These are phyloP conservation scores for Paraphaeosphaeria minitans DNA, from an alignment of 2,329 filamentous ascomycete species.

Conservation along the genomic window DNA sequence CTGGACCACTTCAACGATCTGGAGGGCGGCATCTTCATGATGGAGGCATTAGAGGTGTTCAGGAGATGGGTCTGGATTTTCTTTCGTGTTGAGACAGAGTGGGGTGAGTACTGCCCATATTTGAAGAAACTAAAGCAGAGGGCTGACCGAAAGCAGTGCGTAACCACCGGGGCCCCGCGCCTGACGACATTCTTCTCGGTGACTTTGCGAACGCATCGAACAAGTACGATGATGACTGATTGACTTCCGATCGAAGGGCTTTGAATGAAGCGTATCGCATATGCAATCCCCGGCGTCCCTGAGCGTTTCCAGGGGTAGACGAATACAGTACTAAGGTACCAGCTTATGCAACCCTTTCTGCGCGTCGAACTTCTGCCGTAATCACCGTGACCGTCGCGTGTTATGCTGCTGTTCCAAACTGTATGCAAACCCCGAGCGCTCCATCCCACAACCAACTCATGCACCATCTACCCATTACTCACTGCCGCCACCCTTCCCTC, in stretches of 20 bases:
- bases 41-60: slow-evolving; percentile 85
- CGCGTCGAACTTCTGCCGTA: neutral
- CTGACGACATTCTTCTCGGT: slow-evolving; percentile 75
- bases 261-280: slow-evolving; percentile 8
- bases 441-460: no score
- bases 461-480: no score
- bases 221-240: slow-evolving; percentile 62
- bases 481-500: neutral
- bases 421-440: no score
- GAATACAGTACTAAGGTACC: neutral
- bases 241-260: neutral
- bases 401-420: no score
- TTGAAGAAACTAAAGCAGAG: neutral
- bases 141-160: slow-evolving; percentile 49
- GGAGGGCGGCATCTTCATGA: slow-evolving; percentile 84
- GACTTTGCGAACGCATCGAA: slow-evolving; percentile 58
- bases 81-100: slow-evolving; percentile 92
- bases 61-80: slow-evolving; percentile 97
- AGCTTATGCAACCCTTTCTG: neutral
- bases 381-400: no score
- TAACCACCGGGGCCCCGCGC: slow-evolving; percentile 61
- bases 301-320: slow-evolving; percentile 5
- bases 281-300: slow-evolving; percentile 9
- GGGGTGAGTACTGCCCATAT: slow-evolving; percentile 61
- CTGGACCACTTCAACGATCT: slow-evolving; percentile 84